phyloP scores from a whole-genome alignment of 371 early-diverging fungal species.

The Mucor mucedo region DNA sequence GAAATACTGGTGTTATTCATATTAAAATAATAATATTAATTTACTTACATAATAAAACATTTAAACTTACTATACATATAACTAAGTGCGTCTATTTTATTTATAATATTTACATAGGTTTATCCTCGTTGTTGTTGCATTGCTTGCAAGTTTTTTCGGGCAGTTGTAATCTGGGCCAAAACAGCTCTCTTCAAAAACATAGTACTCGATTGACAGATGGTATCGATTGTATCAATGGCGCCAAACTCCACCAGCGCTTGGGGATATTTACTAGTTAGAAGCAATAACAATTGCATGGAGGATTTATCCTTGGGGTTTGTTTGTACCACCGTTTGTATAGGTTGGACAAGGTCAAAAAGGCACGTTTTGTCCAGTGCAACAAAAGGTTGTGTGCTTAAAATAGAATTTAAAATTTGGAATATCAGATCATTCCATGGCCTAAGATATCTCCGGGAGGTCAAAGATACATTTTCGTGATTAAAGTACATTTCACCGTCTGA shows the following conservation, averaged over 20 bases:
- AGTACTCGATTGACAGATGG: constrained; percentile 13
- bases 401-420: constrained; percentile 11
- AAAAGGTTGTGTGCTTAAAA: constrained; percentile 19
- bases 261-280: constrained; percentile 25
- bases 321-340: constrained; percentile 12
- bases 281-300: constrained; percentile 25
- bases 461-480: background rate
- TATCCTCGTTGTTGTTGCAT: background rate
- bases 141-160: constrained; percentile 12
- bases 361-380: background rate
- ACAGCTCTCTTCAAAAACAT: constrained; percentile 33
- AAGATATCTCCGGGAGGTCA: background rate
- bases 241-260: constrained; percentile 17
- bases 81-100: no score
- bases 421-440: constrained; percentile 22
- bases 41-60: no score
- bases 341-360: constrained; percentile 15
- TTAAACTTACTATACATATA: no score
- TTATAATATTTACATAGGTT: background rate
- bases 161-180: constrained; percentile 11
- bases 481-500: constrained; percentile 27
- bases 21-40: background rate
- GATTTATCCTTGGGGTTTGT: constrained; percentile 25
- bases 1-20: constrained; percentile 42
- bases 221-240: constrained; percentile 3